phyloP scores from a whole-genome alignment of 257 asterid genomes.

The Rubia yunnanensis region DNA sequence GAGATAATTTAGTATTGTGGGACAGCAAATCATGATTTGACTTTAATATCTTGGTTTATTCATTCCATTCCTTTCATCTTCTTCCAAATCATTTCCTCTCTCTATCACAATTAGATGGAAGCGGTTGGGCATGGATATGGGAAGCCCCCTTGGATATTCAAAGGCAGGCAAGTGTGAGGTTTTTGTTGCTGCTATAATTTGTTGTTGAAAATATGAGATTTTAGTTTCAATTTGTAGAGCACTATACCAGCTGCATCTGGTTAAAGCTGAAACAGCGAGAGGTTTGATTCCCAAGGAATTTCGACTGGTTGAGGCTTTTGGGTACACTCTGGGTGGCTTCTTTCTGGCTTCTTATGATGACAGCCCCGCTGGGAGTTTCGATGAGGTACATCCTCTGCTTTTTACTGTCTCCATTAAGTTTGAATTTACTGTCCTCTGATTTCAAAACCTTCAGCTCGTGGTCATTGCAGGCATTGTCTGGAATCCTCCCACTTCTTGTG shows the following conservation, averaged over 20 bases:
- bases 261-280: slow-evolving; percentile 88
- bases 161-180: slow-evolving; percentile 64
- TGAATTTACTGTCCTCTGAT: slow-evolving; percentile 19
- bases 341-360: slow-evolving; percentile 90
- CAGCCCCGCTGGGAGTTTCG: slow-evolving; percentile 80
- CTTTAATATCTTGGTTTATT: background rate
- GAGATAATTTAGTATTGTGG: background rate
- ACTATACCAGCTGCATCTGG: slow-evolving; percentile 91
- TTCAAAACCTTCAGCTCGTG: slow-evolving; percentile 65
- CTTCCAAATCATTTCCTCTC: background rate
- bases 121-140: slow-evolving; percentile 31
- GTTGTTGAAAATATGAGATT: background rate
- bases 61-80: background rate
- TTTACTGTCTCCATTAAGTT: slow-evolving; percentile 10
- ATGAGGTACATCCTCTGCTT: slow-evolving; percentile 48
- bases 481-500: slow-evolving; percentile 98
- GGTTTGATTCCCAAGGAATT: slow-evolving; percentile 83
- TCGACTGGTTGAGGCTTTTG: slow-evolving; percentile 87
- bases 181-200: background rate
- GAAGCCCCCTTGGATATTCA: slow-evolving; percentile 90
- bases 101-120: slow-evolving; percentile 17
- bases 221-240: slow-evolving; percentile 48
- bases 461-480: slow-evolving; percentile 95
- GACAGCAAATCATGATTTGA: background rate
- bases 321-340: slow-evolving; percentile 95